phyloP scores from a whole-genome alignment of 495 filamentous ascomycete genomes.

The Hyaloscypha variabilis region DNA sequence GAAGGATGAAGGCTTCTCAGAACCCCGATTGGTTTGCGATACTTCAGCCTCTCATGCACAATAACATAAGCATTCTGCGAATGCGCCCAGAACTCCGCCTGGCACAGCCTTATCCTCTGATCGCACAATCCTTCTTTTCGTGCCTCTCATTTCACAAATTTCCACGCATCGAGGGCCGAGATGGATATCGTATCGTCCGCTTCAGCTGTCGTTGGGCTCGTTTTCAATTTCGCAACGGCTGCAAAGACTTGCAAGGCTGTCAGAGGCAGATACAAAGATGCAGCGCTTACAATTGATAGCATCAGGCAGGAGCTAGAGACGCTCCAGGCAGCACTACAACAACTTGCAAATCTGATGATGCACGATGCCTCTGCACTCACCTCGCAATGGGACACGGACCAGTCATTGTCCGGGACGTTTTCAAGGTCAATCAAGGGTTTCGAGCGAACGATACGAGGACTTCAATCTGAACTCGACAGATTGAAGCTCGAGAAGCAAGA shows the following conservation, averaged over 20 bases:
- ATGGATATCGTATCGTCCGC: conserved; percentile 17
- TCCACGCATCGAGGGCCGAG: background rate
- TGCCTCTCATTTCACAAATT: background rate
- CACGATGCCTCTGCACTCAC: conserved; percentile 8
- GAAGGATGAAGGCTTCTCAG: too few relatives aligned
- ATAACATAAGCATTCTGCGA: too few relatives aligned
- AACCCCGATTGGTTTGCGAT: too few relatives aligned
- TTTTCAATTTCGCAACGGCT: conserved; percentile 14
- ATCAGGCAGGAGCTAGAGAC: conserved; percentile 12
- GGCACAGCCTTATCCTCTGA: too few relatives aligned
- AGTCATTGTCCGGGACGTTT: conserved; percentile 16
- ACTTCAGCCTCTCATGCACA: too few relatives aligned
- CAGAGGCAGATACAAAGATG: conserved; percentile 2
- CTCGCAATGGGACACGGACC: conserved; percentile 26
- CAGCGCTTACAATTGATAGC: background rate
- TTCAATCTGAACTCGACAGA: background rate
- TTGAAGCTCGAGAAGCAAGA: background rate
- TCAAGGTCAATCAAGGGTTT: background rate
- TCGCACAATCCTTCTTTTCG: background rate
- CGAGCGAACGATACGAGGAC: background rate
- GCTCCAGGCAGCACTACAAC: conserved; percentile 13
- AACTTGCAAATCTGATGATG: conserved; percentile 23
- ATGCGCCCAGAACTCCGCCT: too few relatives aligned
- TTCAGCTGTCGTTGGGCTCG: conserved; percentile 9
- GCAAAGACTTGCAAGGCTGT: conserved; percentile 17